Conservation (phyloP, 1,139 yeast genomes). For the Protomyces arabidopsidicola region DNA sequence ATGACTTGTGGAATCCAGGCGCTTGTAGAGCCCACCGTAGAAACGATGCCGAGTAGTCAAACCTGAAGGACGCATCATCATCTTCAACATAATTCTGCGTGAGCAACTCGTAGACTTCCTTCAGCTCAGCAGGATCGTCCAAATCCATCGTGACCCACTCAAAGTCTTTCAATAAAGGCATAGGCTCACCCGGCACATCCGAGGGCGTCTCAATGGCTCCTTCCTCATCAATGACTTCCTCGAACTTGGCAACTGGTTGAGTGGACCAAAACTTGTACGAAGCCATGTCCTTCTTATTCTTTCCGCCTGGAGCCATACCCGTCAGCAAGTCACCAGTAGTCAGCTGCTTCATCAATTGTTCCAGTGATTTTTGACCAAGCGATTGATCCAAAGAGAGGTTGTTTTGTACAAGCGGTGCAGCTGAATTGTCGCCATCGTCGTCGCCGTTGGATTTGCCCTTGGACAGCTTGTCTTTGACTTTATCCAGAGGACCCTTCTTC, state of each 20-base stretch:
- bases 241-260: slow-evolving; percentile 83
- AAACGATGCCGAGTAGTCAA: slow-evolving; percentile 78
- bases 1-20: slow-evolving; percentile 85
- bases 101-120: slow-evolving; percentile 71
- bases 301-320: slow-evolving; percentile 23
- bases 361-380: not conserved
- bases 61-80: slow-evolving; percentile 83
- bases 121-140: slow-evolving; percentile 52
- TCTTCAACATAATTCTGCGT: slow-evolving; percentile 94
- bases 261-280: slow-evolving; percentile 97
- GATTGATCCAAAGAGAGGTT: slow-evolving; percentile 11
- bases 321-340: slow-evolving; percentile 15
- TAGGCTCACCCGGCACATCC: slow-evolving; percentile 62
- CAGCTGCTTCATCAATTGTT: slow-evolving; percentile 18
- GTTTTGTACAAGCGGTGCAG: slow-evolving; percentile 11
- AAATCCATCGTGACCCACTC: slow-evolving; percentile 86
- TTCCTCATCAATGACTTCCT: slow-evolving; percentile 57
- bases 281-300: slow-evolving; percentile 61
- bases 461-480: slow-evolving; percentile 9
- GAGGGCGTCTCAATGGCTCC: slow-evolving; percentile 78
- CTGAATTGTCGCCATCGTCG: not conserved
- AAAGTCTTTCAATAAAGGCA: slow-evolving; percentile 67
- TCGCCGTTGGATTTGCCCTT: not conserved
- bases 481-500: not conserved
- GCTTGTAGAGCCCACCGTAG: slow-evolving; percentile 91